Evolutionary conservation across 2,329 filamentous ascomycete species (phyloP).

Genomic region (Moelleriella libera): DNA sequence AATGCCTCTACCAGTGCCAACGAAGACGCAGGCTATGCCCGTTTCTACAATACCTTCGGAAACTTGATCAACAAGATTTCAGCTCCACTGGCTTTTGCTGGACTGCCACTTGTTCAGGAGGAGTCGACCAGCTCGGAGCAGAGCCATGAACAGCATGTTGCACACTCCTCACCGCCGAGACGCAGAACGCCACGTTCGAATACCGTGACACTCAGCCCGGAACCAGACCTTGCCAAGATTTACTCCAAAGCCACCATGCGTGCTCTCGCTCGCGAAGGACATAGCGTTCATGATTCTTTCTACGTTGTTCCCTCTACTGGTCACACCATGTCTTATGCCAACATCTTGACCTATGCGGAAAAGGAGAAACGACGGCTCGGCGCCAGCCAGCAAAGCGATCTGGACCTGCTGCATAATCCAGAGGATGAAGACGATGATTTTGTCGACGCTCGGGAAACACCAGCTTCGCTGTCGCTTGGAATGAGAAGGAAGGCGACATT

Average conservation of each 20-base stretch:
- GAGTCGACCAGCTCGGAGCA: conserved; percentile 18
- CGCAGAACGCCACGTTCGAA: conserved; percentile 14
- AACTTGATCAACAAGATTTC: conserved; percentile 79
- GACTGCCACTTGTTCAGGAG: conserved; percentile 59
- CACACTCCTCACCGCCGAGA: conserved; percentile 21
- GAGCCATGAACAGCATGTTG: conserved; percentile 10
- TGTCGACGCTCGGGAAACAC: conserved; percentile 68
- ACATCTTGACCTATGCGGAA: conserved; percentile 60
- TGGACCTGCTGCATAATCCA: conserved; percentile 14
- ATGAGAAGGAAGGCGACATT: conserved; percentile 25
- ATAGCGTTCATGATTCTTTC: conserved; percentile 61
- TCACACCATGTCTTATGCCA: conserved; percentile 85
- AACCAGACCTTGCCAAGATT: conserved; percentile 68
- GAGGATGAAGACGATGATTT: conserved; percentile 74
- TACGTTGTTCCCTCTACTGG: conserved; percentile 90
- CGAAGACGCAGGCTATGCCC: conserved; percentile 68
- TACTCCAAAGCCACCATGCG: conserved; percentile 77
- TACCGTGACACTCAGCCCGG: conserved; percentile 16
- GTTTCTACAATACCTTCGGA: conserved; percentile 87
- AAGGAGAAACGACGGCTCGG: conserved; percentile 49
- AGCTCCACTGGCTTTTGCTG: conserved; percentile 83
- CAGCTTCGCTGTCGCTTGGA: conserved; percentile 21
- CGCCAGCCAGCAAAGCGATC: conserved; percentile 33
- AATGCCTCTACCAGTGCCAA: conserved; percentile 4
- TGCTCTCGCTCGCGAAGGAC: conserved; percentile 57